A percentile compares a stretch with the other conserved stretches of the same genome.
phyloP scores from a whole-genome alignment of 225 moss, liverwort and hornwort genomes.

The Anthoceros angustus region DNA sequence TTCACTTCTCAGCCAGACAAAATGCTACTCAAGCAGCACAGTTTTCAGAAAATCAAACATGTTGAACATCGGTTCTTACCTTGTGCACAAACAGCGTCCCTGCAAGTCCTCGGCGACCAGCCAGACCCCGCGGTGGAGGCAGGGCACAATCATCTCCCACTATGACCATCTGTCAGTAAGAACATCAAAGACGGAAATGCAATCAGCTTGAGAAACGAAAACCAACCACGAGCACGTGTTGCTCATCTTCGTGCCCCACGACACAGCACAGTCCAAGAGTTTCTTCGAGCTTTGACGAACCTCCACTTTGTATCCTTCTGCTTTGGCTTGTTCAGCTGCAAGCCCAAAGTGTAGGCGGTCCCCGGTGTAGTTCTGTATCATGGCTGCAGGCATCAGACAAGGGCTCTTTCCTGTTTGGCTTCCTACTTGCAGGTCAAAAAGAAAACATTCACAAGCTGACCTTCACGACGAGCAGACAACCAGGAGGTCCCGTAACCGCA shows the following conservation, averaged over 20 bases:
- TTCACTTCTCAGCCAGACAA: not conserved
- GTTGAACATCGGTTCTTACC: conserved; percentile 20
- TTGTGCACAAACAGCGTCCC: conserved; percentile 97
- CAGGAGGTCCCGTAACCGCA: conserved; percentile 89
- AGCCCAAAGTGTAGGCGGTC: conserved; percentile 90
- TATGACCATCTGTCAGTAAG: conserved; percentile 48
- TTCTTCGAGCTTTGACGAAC: conserved; percentile 13
- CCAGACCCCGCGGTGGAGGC: conserved; percentile 79
- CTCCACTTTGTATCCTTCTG: conserved; percentile 86
- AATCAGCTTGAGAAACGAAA: not conserved
- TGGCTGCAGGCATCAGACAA: not conserved
- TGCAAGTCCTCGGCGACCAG: conserved; percentile 84
- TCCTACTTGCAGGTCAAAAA: not conserved
- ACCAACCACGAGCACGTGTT: too few species aligned
- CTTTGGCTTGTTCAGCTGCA: conserved; percentile 87
- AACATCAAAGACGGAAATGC: not conserved
- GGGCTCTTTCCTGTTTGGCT: not conserved
- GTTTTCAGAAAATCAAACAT: not conserved
- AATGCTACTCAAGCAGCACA: not conserved
- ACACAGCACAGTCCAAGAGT: too few species aligned
- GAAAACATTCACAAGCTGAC: conserved; percentile 16
- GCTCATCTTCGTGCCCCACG: too few species aligned
- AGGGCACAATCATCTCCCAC: conserved; percentile 97
- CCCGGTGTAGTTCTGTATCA: conserved; percentile 79
- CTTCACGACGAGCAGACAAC: conserved; percentile 89